phyloP scores from a whole-genome alignment of 495 filamentous ascomycete species.

The Penicillium ochrochloron region DNA sequence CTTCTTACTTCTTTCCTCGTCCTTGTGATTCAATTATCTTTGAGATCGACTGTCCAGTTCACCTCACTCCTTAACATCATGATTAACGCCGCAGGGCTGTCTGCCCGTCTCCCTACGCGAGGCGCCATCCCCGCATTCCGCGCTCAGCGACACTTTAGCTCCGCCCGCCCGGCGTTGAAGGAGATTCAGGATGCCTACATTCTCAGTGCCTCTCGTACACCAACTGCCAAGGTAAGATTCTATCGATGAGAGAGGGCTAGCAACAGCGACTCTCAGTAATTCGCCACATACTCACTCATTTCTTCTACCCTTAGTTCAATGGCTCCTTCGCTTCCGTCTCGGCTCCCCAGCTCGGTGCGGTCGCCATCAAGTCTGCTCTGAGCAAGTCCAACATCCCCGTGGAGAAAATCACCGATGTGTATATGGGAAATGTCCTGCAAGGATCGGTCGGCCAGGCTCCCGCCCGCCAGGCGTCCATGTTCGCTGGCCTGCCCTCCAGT shows the following conservation, averaged over 20 bases:
- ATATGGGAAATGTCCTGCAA: constrained; percentile 97
- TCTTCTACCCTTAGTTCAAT: constrained; percentile 70
- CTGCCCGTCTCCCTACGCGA: constrained; percentile 39
- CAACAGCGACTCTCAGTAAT: background rate
- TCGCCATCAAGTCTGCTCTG: constrained; percentile 87
- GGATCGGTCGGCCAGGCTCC: constrained; percentile 85
- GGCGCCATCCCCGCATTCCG: constrained; percentile 47
- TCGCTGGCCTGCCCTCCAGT: constrained; percentile 76
- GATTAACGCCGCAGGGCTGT: constrained; percentile 31
- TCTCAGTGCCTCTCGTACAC: constrained; percentile 82
- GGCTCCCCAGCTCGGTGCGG: constrained; percentile 83
- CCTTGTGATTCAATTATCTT: background rate
- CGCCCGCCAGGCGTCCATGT: constrained; percentile 86
- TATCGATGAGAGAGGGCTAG: background rate
- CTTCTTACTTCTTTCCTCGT: background rate
- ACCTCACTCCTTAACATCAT: constrained; percentile 22
- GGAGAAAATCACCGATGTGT: constrained; percentile 82
- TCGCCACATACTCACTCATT: background rate
- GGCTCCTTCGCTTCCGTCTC: constrained; percentile 80
- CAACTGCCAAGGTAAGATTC: constrained; percentile 74
- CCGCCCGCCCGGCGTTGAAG: constrained; percentile 58
- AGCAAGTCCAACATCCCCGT: constrained; percentile 78
- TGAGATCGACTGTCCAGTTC: background rate
- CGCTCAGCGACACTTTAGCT: constrained; percentile 68
- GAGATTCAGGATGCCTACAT: constrained; percentile 92